Base-by-base conservation (phyloP, 179 eudicot genomes). In the Actinidia polygama region DNA sequence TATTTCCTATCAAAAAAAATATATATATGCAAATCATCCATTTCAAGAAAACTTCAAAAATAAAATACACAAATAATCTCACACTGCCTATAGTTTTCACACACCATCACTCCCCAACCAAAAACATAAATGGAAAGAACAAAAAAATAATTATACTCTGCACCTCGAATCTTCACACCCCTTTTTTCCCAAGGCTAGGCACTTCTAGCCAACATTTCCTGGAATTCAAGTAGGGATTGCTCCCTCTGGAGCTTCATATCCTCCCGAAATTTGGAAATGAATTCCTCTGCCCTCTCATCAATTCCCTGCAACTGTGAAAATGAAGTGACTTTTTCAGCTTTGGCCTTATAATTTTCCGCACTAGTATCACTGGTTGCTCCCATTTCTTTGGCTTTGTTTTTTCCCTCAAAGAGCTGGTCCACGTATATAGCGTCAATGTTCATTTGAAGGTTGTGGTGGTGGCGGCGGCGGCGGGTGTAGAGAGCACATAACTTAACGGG, bases 231-330 rank as follows among this genome's bases (percentile, higher is more conserved):
- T 7, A 93, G 49, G 36, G 98, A 94, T 80, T 90, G 90, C 72
- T 93, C 91, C 80, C 93, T 90, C 44, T 94, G 91, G 78, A 93
- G 81, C 85, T 82, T 86, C 90, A 91, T 89, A 4, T 94, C 85
- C 18, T 90, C 82, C 0, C 91, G 87, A 74, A 93, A 90, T 81
- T 86, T 93, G 4, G 89, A 82, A 10, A 94, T 94, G 15, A 94
- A 94, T 49, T 91, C 98, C 82, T 93, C 95, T 0, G 98, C 98
- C 81, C 91, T 91, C 75, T 94, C 95, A 79, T 94, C 96, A 8
- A 94, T 84, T 10, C 92, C 90, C 46, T 59, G 80, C 18, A 89
- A 51, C 1, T 64, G 70, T 15, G 92, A 89, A 66, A 86, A 23
- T 26, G 66, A 57, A 4, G 90, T 71, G 12, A 83, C 40, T 59